Evolutionary conservation across 306 rosid species (phyloP), one percentile per base, ranked within the genome.

Genomic region (Cicer chorassanicum): DNA sequence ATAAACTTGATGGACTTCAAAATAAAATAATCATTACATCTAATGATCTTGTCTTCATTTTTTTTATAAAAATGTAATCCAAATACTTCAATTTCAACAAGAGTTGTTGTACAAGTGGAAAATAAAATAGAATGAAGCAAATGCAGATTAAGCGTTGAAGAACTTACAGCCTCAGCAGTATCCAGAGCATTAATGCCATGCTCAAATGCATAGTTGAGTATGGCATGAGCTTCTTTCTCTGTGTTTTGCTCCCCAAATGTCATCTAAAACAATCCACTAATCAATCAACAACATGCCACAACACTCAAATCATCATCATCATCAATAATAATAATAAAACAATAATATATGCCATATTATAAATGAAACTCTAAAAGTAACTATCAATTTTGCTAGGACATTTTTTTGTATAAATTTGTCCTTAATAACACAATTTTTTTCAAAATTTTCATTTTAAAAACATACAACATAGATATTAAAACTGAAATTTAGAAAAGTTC

Each of bases 201-300:
- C 13, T 86, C 90, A 70, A 87, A 75, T 4, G 96, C 93, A 76
- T 87, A 91, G 74, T 83, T 81, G n/a, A 94, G 91, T 0, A 88
- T 87, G 14, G 87, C 88, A 57, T 94, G 96, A 9, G 98, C 83
- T 78, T 94, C 95, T 81, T 88, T 86, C 91, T 94, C 98, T 0
- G 97, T 79, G 82, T 85, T 94, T 76, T 91, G 96, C 67, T 91
- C 70, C 55, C 98, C 97, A 75, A 94, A 91, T 9, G 97, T 94
- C 98, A 94, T 94, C 89, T 89, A 76, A 84, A 81, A 76, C 64
- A 43, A 66, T 36, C 34, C 70, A 74, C 29, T 66, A 61, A 65
- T 9, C 36, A 65, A 73, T 14, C 6, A 57, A 7, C 11, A 40
- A 18, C 6, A 64, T 8, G 4, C 24, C 24, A 39, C 8, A 41